These are phyloP conservation scores for Iris macrosiphon DNA, from an alignment of 106 monocot species.

Conservation along the genomic window DNA sequence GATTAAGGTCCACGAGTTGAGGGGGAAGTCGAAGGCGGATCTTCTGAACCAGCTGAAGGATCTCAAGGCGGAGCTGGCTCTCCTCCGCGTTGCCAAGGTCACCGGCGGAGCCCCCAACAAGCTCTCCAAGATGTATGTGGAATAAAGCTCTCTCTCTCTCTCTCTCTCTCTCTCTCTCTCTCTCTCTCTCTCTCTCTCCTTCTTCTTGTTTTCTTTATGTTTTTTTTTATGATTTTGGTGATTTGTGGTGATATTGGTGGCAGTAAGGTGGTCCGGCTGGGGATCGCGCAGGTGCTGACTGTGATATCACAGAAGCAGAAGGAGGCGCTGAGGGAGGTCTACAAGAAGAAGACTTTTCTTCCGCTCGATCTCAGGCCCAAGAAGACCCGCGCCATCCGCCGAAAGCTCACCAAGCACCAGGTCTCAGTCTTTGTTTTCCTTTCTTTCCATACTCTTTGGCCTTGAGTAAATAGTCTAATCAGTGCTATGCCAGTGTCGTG, in stretches of 20 bases:
- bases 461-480: too few relatives aligned
- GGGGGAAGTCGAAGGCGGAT: too few relatives aligned
- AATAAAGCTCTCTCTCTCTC: too few relatives aligned
- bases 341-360: too few relatives aligned
- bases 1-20: too few relatives aligned
- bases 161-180: too few relatives aligned
- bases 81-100: constrained; percentile 72
- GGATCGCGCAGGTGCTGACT: constrained; percentile 76
- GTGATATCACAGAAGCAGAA: constrained; percentile 94
- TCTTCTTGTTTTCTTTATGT: background rate
- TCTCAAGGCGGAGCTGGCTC: constrained; percentile 58
- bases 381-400: constrained; percentile 79
- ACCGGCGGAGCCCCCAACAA: constrained; percentile 78
- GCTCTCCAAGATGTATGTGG: constrained; percentile 68
- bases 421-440: too few relatives aligned
- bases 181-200: too few relatives aligned
- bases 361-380: constrained; percentile 85
- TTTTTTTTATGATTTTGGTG: too few relatives aligned
- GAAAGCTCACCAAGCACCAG: constrained; percentile 78
- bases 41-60: constrained; percentile 61
- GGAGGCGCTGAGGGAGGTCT: too few relatives aligned
- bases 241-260: background rate
- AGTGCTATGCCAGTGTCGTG: too few relatives aligned
- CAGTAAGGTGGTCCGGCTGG: constrained; percentile 71
- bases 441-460: too few relatives aligned